Percentiles rank a stretch among this genome's conserved stretches.
Evolutionary conservation across 768 basidiomycete genomes (phyloP).

Genomic region (Tricholoma sp.): DNA sequence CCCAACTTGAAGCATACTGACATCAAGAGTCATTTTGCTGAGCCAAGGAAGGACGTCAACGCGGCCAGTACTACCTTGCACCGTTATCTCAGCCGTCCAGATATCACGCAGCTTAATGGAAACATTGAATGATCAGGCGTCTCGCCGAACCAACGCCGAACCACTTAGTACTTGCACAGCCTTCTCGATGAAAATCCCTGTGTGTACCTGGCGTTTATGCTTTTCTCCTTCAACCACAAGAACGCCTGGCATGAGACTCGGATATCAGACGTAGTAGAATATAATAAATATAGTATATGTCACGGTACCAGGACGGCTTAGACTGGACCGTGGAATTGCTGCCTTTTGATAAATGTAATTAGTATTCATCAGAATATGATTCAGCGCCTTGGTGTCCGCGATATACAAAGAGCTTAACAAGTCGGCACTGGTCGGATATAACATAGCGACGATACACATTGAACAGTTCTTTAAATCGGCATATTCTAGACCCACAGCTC

Average conservation of each 20-base stretch:
- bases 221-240: conserved; percentile 45
- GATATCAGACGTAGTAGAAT: not conserved
- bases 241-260: conserved; percentile 34
- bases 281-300: not conserved
- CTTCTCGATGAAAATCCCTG: conserved; percentile 52
- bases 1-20: conserved; percentile 51
- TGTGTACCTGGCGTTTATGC: conserved; percentile 46
- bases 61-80: conserved; percentile 17
- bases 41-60: conserved; percentile 65
- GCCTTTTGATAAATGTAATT: conserved; percentile 53
- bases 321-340: conserved; percentile 26
- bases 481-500: not conserved
- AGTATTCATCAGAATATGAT: conserved; percentile 54
- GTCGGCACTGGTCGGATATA: not conserved
- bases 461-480: conserved; percentile 24
- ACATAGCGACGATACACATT: conserved; percentile 18
- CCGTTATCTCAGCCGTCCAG: conserved; percentile 30
- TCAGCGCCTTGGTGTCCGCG: conserved; percentile 54
- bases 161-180: conserved; percentile 39
- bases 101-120: conserved; percentile 40
- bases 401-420: conserved; percentile 45
- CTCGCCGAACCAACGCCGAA: not conserved
- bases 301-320: conserved; percentile 35
- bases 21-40: conserved; percentile 64
- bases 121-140: not conserved